A percentile compares a stretch with the other conserved stretches of the same genome.
phyloP scores from a whole-genome alignment of 495 filamentous ascomycete genomes.

The Aspergillus taichungensis region DNA sequence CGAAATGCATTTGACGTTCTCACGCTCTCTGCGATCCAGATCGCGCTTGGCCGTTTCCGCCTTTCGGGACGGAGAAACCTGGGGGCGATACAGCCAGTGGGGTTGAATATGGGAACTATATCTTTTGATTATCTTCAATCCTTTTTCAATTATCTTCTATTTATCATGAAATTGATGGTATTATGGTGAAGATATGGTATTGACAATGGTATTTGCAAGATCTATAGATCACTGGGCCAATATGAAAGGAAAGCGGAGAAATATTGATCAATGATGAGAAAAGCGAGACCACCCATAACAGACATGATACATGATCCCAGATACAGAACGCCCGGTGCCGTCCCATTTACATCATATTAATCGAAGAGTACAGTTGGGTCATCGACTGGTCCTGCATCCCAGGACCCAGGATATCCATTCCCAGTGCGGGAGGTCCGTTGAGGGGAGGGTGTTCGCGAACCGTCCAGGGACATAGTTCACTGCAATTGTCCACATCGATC shows the following conservation, averaged over 20 bases:
- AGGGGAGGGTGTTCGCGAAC: constrained; percentile 34
- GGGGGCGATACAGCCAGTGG: constrained; percentile 14
- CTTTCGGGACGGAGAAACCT: constrained; percentile 32
- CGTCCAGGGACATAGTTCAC: constrained; percentile 38
- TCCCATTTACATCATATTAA: constrained; percentile 25
- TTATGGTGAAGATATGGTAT: neutral
- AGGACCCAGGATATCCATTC: constrained; percentile 30
- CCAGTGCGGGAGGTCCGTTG: constrained; percentile 24
- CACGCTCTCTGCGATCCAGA: neutral
- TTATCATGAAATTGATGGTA: neutral
- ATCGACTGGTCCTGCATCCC: constrained; percentile 29
- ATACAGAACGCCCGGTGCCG: no score
- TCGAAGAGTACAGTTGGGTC: constrained; percentile 29
- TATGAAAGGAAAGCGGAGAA: no score
- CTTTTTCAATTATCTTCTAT: no score
- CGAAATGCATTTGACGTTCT: neutral
- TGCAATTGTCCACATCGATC: constrained; percentile 32
- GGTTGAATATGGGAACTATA: neutral
- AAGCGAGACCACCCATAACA: no score
- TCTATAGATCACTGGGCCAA: neutral
- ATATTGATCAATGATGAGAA: no score
- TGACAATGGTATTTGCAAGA: neutral
- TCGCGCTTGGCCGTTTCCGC: constrained; percentile 17
- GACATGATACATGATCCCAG: no score
- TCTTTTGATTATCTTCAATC: no score